Percentiles rank a stretch among this genome's conserved stretches.
phyloP scores from a whole-genome alignment of 1,139 yeast species.

The Taphrina confusa region DNA sequence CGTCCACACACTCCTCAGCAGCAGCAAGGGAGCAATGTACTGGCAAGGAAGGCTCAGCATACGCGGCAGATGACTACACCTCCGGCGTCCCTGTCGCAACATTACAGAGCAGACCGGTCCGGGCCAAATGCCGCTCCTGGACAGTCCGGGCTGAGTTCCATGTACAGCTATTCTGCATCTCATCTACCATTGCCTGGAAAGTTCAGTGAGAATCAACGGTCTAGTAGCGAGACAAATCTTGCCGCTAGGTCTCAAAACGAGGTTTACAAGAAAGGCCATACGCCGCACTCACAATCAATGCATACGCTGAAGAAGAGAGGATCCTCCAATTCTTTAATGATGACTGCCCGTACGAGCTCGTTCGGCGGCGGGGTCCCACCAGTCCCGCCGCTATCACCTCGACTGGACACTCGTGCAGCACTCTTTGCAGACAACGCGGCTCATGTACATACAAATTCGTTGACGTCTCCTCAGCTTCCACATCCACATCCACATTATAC shows the following conservation, averaged over 20 bases:
- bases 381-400: slow-evolving; percentile 19
- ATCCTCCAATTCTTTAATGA: slow-evolving; percentile 8
- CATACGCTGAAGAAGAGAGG: slow-evolving; percentile 13
- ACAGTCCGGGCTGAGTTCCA: slow-evolving; percentile 1
- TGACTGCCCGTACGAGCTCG: slow-evolving; percentile 10
- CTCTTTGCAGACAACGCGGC: slow-evolving; percentile 24
- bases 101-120: slow-evolving; percentile 10
- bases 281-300: slow-evolving; percentile 16
- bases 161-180: slow-evolving; percentile 13
- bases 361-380: slow-evolving; percentile 20
- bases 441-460: slow-evolving; percentile 18
- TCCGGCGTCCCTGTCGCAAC: slow-evolving; percentile 30
- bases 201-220: slow-evolving; percentile 5
- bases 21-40: background rate
- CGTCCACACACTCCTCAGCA: slow-evolving; percentile 7
- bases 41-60: background rate
- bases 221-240: slow-evolving; percentile 28
- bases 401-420: slow-evolving; percentile 18
- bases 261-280: slow-evolving; percentile 8
- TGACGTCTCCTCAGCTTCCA: slow-evolving; percentile 7
- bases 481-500: background rate
- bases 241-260: background rate
- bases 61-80: slow-evolving; percentile 28
- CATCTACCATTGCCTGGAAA: slow-evolving; percentile 18
- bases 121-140: background rate